A percentile compares a stretch with the other conserved stretches of the same genome.
Conservation (phyloP, 2,329 filamentous ascomycete genomes). For the Rhynchosporium graminicola region DNA sequence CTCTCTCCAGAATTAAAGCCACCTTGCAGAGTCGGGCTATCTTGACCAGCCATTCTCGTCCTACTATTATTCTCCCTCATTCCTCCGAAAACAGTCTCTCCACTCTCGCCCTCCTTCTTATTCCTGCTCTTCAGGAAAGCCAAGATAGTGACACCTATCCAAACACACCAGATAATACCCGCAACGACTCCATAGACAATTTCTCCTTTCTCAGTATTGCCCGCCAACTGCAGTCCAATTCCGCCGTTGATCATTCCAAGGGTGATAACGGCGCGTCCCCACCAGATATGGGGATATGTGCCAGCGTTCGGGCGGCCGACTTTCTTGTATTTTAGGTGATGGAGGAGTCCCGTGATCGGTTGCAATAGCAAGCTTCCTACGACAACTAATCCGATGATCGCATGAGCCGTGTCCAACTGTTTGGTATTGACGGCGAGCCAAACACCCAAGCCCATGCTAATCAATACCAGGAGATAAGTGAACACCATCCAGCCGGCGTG, state of each 20-base stretch:
- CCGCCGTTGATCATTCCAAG: constrained; percentile 66
- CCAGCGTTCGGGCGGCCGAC: constrained; percentile 50
- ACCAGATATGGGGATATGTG: constrained; percentile 59
- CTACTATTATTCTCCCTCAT: constrained; percentile 13
- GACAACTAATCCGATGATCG: constrained; percentile 56
- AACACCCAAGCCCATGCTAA: constrained; percentile 59
- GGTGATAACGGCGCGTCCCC: constrained; percentile 57
- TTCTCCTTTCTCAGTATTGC: constrained; percentile 44
- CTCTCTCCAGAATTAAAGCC: background rate
- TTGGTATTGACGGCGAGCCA: constrained; percentile 39
- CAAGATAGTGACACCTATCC: constrained; percentile 42
- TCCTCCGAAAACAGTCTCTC: constrained; percentile 8
- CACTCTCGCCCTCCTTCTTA: constrained; percentile 16
- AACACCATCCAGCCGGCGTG: constrained; percentile 59
- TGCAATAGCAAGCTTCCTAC: constrained; percentile 56
- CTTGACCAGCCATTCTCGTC: constrained; percentile 13
- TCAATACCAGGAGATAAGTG: constrained; percentile 59
- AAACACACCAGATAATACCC: constrained; percentile 50
- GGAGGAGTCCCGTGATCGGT: constrained; percentile 56
- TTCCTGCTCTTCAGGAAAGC: constrained; percentile 21
- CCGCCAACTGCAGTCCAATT: constrained; percentile 56
- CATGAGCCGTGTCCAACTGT: constrained; percentile 45
- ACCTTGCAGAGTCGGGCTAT: background rate
- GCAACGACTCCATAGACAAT: constrained; percentile 60
- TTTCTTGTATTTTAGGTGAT: constrained; percentile 54